These are phyloP conservation scores for Cornus florida DNA, from an alignment of 148 eudicot species.

Conservation along the genomic window DNA sequence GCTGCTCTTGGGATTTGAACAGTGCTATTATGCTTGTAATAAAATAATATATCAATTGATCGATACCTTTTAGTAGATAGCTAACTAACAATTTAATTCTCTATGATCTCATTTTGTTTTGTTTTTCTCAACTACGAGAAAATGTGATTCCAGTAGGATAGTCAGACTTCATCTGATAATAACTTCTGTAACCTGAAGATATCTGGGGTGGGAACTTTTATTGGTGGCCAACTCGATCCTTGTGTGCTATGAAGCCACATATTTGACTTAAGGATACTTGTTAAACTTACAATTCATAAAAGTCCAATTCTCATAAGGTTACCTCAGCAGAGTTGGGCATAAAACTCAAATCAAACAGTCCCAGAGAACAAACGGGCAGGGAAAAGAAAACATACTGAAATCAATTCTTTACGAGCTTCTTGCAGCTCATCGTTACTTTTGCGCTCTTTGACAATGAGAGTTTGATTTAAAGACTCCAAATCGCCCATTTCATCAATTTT, in stretches of 20 bases:
- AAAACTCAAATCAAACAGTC: not conserved
- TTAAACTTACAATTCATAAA: not conserved
- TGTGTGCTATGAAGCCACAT: not conserved
- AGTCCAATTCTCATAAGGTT: not conserved
- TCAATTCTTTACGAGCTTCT: constrained; percentile 70
- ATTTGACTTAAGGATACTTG: not conserved
- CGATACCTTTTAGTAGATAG: not conserved
- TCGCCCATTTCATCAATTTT: constrained; percentile 52
- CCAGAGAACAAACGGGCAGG: constrained; percentile 1
- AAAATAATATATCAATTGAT: no score
- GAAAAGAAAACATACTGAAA: constrained; percentile 42
- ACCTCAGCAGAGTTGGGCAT: not conserved
- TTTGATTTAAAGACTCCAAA: constrained; percentile 53
- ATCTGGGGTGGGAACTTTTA: not conserved
- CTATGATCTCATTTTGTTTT: not conserved
- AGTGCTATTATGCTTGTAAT: no score
- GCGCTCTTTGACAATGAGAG: constrained; percentile 58
- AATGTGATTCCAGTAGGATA: not conserved
- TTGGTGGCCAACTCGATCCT: not conserved
- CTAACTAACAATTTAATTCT: not conserved
- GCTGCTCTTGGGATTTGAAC: no score
- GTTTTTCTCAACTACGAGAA: not conserved
- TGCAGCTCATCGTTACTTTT: constrained; percentile 88
- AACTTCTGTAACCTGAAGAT: not conserved
- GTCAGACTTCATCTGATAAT: constrained; percentile 1